phyloP scores from a whole-genome alignment of 208 protist genomes.

The Porcisia deanei region DNA sequence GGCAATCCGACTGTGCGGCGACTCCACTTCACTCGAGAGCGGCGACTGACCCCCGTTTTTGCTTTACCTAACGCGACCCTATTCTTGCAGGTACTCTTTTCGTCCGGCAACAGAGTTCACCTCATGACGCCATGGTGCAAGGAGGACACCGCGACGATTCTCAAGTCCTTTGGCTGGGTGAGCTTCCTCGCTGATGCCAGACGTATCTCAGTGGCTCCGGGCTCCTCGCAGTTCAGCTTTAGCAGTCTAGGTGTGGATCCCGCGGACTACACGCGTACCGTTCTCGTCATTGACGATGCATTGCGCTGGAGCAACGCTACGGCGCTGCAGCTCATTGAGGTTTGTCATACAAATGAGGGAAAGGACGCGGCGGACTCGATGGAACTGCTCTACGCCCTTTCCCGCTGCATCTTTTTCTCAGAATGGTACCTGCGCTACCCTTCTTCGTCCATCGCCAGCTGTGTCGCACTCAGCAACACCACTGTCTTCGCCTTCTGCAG shows the following conservation, averaged over 20 bases:
- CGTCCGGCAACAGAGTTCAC: constrained; percentile 51
- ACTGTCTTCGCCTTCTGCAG: constrained; percentile 60
- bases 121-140: constrained; percentile 52
- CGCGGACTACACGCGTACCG: constrained; percentile 32
- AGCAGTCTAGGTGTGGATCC: constrained; percentile 38
- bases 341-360: constrained; percentile 34
- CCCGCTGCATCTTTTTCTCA: constrained; percentile 50
- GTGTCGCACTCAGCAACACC: constrained; percentile 39
- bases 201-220: constrained; percentile 36
- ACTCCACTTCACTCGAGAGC: constrained; percentile 21
- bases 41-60: constrained; percentile 32
- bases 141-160: constrained; percentile 36
- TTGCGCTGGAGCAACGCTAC: constrained; percentile 45
- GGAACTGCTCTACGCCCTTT: constrained; percentile 71
- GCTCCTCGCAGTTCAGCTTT: constrained; percentile 32
- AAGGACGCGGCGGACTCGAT: constrained; percentile 34
- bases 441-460: constrained; percentile 51
- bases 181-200: constrained; percentile 45
- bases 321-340: constrained; percentile 45
- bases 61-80: constrained; percentile 58
- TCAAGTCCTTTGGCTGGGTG: constrained; percentile 54
- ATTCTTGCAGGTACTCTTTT: constrained; percentile 68
- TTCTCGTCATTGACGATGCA: constrained; percentile 47
- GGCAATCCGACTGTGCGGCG: constrained; percentile 46
- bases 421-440: constrained; percentile 78